These are phyloP conservation scores for Dipodascus geniculatus DNA, from an alignment of 805 yeast genomes.

Conservation along the genomic window DNA sequence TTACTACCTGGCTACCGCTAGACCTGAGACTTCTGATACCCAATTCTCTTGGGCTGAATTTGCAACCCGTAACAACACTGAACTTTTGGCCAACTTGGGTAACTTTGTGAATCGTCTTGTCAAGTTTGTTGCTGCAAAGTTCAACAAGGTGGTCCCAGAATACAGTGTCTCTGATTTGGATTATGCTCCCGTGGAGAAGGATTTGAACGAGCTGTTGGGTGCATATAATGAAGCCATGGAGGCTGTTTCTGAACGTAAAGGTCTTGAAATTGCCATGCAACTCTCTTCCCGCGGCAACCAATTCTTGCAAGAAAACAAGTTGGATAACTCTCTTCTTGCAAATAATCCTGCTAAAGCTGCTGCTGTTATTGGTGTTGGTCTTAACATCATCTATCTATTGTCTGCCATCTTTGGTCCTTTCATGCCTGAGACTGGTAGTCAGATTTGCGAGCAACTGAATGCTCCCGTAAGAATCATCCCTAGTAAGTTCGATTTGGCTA, in stretches of 20 bases:
- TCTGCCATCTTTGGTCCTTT: constrained; percentile 75
- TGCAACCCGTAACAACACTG: constrained; percentile 86
- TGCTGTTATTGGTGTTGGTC: constrained; percentile 84
- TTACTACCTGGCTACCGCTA: constrained; percentile 79
- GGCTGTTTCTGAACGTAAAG: constrained; percentile 61
- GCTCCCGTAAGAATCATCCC: constrained; percentile 73
- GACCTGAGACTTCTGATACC: constrained; percentile 94
- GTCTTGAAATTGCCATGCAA: constrained; percentile 85
- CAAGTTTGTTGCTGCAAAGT: constrained; percentile 82
- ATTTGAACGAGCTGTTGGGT: constrained; percentile 49
- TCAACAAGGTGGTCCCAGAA: constrained; percentile 78
- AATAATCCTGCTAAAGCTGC: constrained; percentile 71
- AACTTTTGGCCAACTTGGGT: constrained; percentile 90
- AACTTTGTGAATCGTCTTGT: constrained; percentile 90
- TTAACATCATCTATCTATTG: constrained; percentile 79
- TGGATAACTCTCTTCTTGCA: constrained; percentile 75
- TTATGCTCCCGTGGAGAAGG: constrained; percentile 40
- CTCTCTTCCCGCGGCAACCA: constrained; percentile 87
- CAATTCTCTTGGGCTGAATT: constrained; percentile 97
- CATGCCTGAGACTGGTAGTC: constrained; percentile 73
- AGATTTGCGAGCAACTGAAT: constrained; percentile 67
- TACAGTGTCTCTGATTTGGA: constrained; percentile 38
- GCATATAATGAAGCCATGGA: constrained; percentile 66
- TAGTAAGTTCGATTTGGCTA: constrained; percentile 55
- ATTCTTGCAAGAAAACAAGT: constrained; percentile 90